These are phyloP conservation scores for Lachancea lanzarotensis DNA, from an alignment of 805 yeast species.

Conservation along the genomic window DNA sequence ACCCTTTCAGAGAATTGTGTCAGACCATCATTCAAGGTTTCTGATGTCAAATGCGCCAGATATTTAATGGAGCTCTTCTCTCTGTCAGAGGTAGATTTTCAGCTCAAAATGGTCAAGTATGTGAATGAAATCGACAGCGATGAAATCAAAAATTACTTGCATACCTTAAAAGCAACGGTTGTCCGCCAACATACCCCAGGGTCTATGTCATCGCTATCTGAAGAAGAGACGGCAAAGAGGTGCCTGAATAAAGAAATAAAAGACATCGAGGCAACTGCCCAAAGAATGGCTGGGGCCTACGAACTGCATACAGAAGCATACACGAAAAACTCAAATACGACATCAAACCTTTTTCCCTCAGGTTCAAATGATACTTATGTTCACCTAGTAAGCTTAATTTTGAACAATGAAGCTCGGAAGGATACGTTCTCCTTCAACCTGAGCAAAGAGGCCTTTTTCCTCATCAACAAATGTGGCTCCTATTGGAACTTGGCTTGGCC, in stretches of 20 bases:
- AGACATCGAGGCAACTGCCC: background rate
- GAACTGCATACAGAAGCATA: background rate
- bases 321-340: background rate
- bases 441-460: conserved; percentile 39
- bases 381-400: background rate
- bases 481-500: conserved; percentile 52
- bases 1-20: conserved; percentile 10
- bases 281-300: background rate
- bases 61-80: conserved; percentile 45
- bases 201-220: background rate
- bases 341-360: background rate
- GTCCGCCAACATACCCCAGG: background rate
- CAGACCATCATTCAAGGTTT: conserved; percentile 46
- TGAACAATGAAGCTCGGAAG: background rate
- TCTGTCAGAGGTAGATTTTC: conserved; percentile 43
- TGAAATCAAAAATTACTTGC: background rate
- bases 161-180: conserved; percentile 11
- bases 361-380: background rate
- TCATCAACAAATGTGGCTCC: conserved; percentile 41
- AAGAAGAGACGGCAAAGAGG: no score
- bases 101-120: conserved; percentile 43
- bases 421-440: conserved; percentile 13
- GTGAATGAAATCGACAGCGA: conserved; percentile 4
- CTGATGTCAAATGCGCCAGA: conserved; percentile 50
- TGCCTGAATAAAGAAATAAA: background rate